Evolutionary conservation across 805 yeast genomes (phyloP), one percentile per base, ranked within the genome.

Genomic region (Suhomyces sp.): DNA sequence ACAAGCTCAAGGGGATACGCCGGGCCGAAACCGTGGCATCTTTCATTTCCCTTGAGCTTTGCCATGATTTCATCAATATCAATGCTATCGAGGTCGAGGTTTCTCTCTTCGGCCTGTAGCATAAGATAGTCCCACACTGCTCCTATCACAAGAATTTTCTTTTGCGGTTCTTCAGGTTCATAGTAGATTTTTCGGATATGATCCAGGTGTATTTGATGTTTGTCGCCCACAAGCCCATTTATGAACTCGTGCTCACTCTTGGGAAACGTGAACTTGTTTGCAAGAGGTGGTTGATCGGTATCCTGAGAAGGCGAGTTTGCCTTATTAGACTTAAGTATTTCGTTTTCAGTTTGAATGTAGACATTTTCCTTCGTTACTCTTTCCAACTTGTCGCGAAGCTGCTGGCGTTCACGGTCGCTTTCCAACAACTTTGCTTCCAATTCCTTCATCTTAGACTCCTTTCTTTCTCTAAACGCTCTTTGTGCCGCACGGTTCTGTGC

Each of bases 401-500:
- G 65, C 46, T 72, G 75, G 50, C 80, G 78, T 55, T 83, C 83
- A 35, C 62, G 69, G 63, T 86, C 93, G 41, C 87, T 79, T 52
- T 77, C 73, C 15, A 72, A 68, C 54, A 89, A 69, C 63, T 83
- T 83, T 3, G 68, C 68, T 57, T 86, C 85, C 43, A 89, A 73
- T 58, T 86, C 91, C 63, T 84, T 85, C 54, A 87, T 68, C 59
- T 80, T 83, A 47, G 82, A 81, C 65, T 87, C 94, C 65, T 86
- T 87, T 47, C 96, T 81, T 66, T 88, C 92, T 54, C 96, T 74
- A 67, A 87, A 89, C 2, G 96, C 96, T 58, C 91, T 75, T 69
- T 89, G 96, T 1, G 96, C 96, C 9, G 92, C 92, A 60, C 96
- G 75, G 63, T 89, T 88, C 64, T 86, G 94, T 2, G 89, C 90